Percentiles rank a stretch among this genome's conserved stretches.
Evolutionary conservation across 768 basidiomycete species (phyloP).

Genomic region (Lactarius trivialis): DNA sequence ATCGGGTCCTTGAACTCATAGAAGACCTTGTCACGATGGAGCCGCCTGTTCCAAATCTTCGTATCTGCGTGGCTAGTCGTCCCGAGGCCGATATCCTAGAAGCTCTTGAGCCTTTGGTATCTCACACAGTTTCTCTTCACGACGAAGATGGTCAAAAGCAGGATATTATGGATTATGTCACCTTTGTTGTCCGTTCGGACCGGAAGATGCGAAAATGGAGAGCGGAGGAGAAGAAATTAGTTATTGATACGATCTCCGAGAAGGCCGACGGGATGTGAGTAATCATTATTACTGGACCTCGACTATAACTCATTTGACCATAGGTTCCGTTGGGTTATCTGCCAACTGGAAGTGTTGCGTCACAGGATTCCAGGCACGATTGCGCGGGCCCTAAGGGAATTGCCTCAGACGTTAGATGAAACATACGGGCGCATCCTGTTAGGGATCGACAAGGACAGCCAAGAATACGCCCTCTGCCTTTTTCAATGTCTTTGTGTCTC

Average conservation of each 20-base stretch:
- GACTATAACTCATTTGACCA: neutral
- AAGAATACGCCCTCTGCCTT: neutral
- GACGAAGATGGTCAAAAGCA: neutral
- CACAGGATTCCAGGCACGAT: neutral
- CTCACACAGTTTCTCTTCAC: neutral
- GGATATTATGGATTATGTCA: neutral
- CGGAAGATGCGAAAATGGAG: conserved; percentile 1
- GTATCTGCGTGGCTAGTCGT: conserved; percentile 4
- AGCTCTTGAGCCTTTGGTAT: neutral
- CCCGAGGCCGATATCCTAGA: neutral
- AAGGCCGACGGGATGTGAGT: conserved; percentile 6
- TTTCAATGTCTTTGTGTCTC: conserved; percentile 6
- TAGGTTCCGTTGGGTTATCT: conserved; percentile 10
- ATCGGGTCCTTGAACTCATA: neutral
- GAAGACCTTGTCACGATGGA: neutral
- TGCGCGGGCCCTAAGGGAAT: neutral
- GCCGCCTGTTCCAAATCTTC: neutral
- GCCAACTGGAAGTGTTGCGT: conserved; percentile 3
- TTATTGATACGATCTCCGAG: neutral
- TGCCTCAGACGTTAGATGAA: conserved; percentile 1
- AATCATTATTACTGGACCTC: neutral
- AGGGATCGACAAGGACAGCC: neutral
- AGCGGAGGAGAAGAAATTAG: neutral
- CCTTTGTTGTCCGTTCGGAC: neutral
- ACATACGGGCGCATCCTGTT: neutral